Evolutionary conservation across 176 grass and related monocot genomes (phyloP), one percentile per base, ranked within the genome.

Genomic region (Phragmites australis): DNA sequence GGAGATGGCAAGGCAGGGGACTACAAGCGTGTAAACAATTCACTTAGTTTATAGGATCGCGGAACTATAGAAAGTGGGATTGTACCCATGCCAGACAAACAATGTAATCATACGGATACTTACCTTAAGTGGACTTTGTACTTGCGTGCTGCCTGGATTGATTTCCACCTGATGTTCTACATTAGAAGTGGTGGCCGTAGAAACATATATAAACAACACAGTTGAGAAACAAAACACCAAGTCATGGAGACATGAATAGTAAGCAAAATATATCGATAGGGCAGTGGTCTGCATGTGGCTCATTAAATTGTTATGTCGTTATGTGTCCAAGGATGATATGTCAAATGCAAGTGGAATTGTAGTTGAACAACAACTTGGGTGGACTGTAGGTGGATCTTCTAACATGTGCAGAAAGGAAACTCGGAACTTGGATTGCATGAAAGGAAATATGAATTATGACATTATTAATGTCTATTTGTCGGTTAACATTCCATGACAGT

Each of bases 91-190:
- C 9, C 8, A 57, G 48, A 78, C 0, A 22, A 73, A 25, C 9
- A 11, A 78, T 56, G 17, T 23, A 76, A 61, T 72, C 3, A 27
- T 34, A 78, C 18, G 12, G 31, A 4, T 29, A 73, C 52, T 78
- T 72, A 53, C 86, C 57, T 73, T 57, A 64, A 66, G 30, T 66
- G 67, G 66, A 22, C 41, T 67, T 67, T 41, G 81, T 57, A 51
- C 49, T 66, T 79, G 74, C 11, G 62, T 77, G n/a, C 56, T 48
- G 39, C 65, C 47, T 41, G 65, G 57, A 58, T 42, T 10, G 1
- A 66, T 58, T 73, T 78, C 60, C 6, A 27, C 8, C 9, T 73
- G 68, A 31, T 39, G 71, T 48, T 79, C 75, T 59, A 51, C 50
- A 67, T 50, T 72, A 31, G 52, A 66, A 59, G 43, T 83, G 52